Conservation (phyloP, 2,329 filamentous ascomycete genomes). For the Phaeoacremonium minimum region DNA sequence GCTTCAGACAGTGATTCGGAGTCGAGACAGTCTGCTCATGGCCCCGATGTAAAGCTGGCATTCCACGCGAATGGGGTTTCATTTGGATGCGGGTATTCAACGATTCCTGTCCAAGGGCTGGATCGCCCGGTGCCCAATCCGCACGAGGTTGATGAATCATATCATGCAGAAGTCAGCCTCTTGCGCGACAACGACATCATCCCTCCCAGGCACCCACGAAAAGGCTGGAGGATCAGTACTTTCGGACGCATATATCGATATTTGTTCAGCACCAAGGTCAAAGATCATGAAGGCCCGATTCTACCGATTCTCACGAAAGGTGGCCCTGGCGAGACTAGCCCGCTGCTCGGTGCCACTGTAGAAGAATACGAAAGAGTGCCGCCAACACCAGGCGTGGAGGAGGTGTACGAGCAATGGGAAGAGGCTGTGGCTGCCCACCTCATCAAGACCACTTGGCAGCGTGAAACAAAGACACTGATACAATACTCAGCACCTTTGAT, state of each 20-base stretch:
- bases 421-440: constrained; percentile 61
- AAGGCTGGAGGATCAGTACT: not conserved
- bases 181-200: constrained; percentile 8
- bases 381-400: constrained; percentile 30
- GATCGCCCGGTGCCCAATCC: constrained; percentile 16
- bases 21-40: not conserved
- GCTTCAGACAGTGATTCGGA: constrained; percentile 2
- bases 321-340: not conserved
- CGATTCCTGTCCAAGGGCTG: constrained; percentile 13
- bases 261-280: constrained; percentile 7
- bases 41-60: constrained; percentile 11
- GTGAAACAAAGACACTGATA: constrained; percentile 35
- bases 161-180: constrained; percentile 10
- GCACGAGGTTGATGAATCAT: constrained; percentile 14
- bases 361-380: not conserved
- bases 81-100: constrained; percentile 14
- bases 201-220: constrained; percentile 2
- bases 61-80: constrained; percentile 17
- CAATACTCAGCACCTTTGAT: constrained; percentile 50
- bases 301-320: not conserved
- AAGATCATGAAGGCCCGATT: constrained; percentile 4
- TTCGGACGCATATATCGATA: constrained; percentile 5
- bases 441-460: constrained; percentile 66
- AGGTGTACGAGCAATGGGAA: constrained; percentile 56
- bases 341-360: not conserved